A percentile compares a stretch with the other conserved stretches of the same genome.
Conservation (phyloP, 352 stramenopile species). For the Aphanomyces invadans region DNA sequence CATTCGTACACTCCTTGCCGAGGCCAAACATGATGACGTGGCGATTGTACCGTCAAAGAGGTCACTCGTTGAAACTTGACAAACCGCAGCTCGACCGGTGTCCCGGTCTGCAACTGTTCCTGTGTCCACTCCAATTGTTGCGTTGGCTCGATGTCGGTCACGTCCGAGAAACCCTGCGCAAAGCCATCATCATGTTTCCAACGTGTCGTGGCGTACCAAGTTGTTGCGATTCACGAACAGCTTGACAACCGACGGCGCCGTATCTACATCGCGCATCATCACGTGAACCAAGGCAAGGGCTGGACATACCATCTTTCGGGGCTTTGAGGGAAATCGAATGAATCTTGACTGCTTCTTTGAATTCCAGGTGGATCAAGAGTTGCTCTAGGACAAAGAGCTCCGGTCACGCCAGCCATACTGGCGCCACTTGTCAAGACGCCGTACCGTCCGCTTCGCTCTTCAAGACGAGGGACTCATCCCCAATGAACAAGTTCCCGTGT, state of each 20-base stretch:
- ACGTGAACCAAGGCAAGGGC: not conserved
- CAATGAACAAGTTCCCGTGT: slow-evolving; percentile 70
- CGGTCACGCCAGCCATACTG: no score
- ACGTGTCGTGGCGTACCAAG: slow-evolving; percentile 26
- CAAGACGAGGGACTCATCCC: slow-evolving; percentile 64
- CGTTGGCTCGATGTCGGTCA: slow-evolving; percentile 54
- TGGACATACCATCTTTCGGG: slow-evolving; percentile 34
- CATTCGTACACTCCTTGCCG: not conserved
- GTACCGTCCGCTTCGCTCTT: slow-evolving; percentile 70
- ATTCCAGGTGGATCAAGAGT: slow-evolving; percentile 73
- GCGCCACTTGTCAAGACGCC: not conserved
- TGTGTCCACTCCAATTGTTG: slow-evolving; percentile 58
- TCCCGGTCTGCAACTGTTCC: slow-evolving; percentile 41
- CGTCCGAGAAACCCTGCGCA: slow-evolving; percentile 54
- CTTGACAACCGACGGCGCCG: slow-evolving; percentile 54
- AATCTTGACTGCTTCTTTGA: slow-evolving; percentile 72
- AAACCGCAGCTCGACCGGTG: slow-evolving; percentile 64
- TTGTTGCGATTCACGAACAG: slow-evolving; percentile 67
- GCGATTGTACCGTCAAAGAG: slow-evolving; percentile 42
- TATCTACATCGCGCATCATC: slow-evolving; percentile 27
- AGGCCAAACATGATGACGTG: not conserved
- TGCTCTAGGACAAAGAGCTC: slow-evolving; percentile 55
- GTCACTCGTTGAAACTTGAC: slow-evolving; percentile 79
- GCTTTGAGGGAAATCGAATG: slow-evolving; percentile 63
- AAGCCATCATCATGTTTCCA: not conserved